Conservation (phyloP, 2,329 filamentous ascomycete species). For the Aurifilum marmelostoma region DNA sequence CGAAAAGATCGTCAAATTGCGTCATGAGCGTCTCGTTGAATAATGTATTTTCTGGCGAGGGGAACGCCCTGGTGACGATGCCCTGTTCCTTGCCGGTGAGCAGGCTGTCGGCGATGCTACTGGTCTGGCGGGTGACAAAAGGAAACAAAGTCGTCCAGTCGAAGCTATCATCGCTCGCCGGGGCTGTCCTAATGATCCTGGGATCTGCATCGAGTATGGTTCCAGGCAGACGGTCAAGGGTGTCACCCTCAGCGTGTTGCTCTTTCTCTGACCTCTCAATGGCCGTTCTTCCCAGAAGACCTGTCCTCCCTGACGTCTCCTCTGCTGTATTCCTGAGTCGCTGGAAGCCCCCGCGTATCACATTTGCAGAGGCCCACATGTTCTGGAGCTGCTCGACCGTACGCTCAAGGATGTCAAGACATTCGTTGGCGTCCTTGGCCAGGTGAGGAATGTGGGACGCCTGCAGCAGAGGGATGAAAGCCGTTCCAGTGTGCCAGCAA, state of each 20-base stretch:
- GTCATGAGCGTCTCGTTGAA: background rate
- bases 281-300: background rate
- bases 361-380: conserved; percentile 43
- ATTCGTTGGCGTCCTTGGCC: conserved; percentile 38
- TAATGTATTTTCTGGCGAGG: conserved; percentile 4
- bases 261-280: background rate
- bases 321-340: conserved; percentile 31
- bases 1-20: conserved; percentile 1
- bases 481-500: conserved; percentile 47
- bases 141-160: conserved; percentile 42
- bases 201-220: background rate
- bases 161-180: conserved; percentile 32
- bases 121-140: conserved; percentile 39
- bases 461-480: conserved; percentile 46
- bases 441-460: conserved; percentile 40
- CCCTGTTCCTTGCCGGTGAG: conserved; percentile 33
- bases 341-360: conserved; percentile 40
- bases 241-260: background rate
- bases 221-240: background rate
- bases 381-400: conserved; percentile 39
- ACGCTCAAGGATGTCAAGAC: conserved; percentile 39
- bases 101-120: conserved; percentile 35
- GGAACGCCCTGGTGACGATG: conserved; percentile 22
- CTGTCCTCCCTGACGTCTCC: background rate
- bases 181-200: background rate